Conservation (phyloP, 306 rosid genomes). For the Rosa chinensis region DNA sequence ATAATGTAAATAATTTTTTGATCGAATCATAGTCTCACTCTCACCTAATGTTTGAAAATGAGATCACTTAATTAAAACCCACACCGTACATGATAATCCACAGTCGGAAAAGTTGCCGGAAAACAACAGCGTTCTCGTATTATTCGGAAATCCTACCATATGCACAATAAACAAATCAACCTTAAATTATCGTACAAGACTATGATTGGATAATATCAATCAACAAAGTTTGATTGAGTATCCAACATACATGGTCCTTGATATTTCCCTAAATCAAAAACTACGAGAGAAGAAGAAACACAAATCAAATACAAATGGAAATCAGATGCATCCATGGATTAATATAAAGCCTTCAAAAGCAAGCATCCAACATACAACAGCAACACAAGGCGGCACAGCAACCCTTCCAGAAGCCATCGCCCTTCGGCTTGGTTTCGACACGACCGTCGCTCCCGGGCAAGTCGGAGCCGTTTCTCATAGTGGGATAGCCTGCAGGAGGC, state of each 20-base stretch:
- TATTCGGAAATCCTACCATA: background rate
- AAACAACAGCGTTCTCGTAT: no score
- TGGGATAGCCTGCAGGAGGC: conserved; percentile 76
- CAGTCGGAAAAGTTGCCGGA: no score
- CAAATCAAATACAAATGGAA: background rate
- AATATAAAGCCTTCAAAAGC: conserved; percentile 40
- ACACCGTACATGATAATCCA: no score
- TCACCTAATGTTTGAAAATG: no score
- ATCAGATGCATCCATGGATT: background rate
- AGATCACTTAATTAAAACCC: no score
- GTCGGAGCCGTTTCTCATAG: conserved; percentile 32
- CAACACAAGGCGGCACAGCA: conserved; percentile 81
- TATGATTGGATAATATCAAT: background rate
- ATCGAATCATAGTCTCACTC: no score
- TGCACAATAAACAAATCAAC: background rate
- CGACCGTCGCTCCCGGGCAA: background rate
- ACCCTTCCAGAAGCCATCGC: conserved; percentile 90
- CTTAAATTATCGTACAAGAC: background rate
- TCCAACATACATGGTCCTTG: background rate
- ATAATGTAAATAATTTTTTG: no score
- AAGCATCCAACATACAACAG: conserved; percentile 72
- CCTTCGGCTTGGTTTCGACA: conserved; percentile 56
- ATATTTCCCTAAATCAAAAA: background rate
- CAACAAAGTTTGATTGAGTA: background rate
- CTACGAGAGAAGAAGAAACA: background rate